Evolutionary conservation across 1,284 basidiomycete genomes (phyloP).

Genomic region (Sporisorium reilianum): DNA sequence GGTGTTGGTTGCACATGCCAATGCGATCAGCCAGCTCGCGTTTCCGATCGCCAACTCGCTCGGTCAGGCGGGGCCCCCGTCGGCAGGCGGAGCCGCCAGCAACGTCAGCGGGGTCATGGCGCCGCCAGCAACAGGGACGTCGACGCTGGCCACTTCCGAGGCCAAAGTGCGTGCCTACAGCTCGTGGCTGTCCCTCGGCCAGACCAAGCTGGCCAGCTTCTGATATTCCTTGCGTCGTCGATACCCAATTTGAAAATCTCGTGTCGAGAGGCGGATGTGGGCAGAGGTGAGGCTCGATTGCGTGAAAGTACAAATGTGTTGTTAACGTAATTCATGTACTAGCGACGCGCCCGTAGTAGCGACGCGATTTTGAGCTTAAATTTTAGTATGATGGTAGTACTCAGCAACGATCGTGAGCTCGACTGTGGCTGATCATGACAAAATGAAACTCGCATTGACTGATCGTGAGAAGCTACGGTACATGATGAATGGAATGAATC

Average conservation of each 20-base stretch:
- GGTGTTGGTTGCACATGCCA: slow-evolving; percentile 37
- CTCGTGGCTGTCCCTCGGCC: slow-evolving; percentile 50
- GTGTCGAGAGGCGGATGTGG: not conserved
- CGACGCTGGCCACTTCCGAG: slow-evolving; percentile 30
- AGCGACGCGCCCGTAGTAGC: no score
- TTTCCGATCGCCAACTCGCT: not conserved
- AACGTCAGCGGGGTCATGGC: not conserved
- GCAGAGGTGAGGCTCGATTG: not conserved
- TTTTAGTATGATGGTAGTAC: no score
- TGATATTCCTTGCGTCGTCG: not conserved
- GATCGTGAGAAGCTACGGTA: no score
- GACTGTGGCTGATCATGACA: no score
- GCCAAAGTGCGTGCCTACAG: slow-evolving; percentile 50
- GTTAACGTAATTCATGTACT: no score
- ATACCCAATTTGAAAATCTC: no score
- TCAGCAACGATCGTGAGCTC: no score
- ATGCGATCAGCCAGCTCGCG: slow-evolving; percentile 25
- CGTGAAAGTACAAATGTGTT: slow-evolving; percentile 4
- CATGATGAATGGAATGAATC: no score
- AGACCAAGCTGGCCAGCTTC: slow-evolving; percentile 45
- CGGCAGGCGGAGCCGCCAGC: not conserved
- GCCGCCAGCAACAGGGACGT: not conserved
- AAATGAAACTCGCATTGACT: no score
- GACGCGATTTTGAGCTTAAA: no score
- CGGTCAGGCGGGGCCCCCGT: slow-evolving; percentile 8